Evolutionary conservation across 805 yeast species (phyloP), one percentile per base, ranked within the genome.

Genomic region (Yarrowia sp.): DNA sequence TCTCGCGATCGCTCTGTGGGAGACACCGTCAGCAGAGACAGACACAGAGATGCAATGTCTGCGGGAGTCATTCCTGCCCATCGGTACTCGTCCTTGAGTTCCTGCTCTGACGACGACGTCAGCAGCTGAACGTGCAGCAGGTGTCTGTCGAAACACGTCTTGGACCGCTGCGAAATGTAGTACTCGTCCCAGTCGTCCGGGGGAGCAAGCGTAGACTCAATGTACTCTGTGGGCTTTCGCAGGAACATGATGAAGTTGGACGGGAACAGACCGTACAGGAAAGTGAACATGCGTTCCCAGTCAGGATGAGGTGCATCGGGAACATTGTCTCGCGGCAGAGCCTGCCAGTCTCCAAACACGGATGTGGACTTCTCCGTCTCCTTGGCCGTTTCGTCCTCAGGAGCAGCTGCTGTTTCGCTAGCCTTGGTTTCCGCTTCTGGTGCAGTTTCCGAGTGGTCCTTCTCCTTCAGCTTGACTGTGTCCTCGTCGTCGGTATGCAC

Each of bases 201-300:
- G 61, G 69, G 68, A 0, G 64, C 62, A 38, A 36, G 47, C 58
- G 68, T 64, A 59, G 62, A 38, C 7, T 66, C 58, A 35, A 73
- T 65, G 65, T 75, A 83, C 36, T 69, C 68, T 3, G 69, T 63
- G 5, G 88, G 84, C 42, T 72, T 69, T 19, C 76, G 72, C 18
- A 78, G 65, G 66, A 81, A 84, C 6, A 69, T 65, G 22, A 78
- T 66, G 5, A 84, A 71, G 64, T 81, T 81, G 21, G 77, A 68
- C 0, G 89, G 88, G 63, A 77, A 85, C 12, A 84, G 68, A 0
- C 86, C 88, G 65, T 85, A 85, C 1, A 85, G 68, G 24, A 82
- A 70, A 0, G 82, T 77, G 59, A 77, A 77, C n/a, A 82, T 68
- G 44, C 62, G 42, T 6, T 58, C 62, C 41, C 42, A 58, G 16